Evolutionary conservation across 352 stramenopile species (phyloP), one percentile per base, ranked within the genome.

Genomic region (Thalassiosira exigua): DNA sequence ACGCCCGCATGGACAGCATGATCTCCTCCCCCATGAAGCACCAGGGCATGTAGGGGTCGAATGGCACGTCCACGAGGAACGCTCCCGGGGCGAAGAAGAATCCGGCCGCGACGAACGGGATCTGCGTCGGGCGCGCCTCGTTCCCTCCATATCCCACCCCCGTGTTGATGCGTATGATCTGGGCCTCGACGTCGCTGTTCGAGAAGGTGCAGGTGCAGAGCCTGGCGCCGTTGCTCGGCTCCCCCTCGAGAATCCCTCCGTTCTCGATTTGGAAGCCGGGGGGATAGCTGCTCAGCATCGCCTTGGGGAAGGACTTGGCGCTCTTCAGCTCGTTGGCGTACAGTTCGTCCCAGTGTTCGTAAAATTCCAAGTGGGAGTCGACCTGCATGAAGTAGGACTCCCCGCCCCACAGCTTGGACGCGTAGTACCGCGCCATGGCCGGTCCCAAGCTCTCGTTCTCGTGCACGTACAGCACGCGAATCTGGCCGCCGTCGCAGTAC

Each of bases 11-110:
- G n/a, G 59, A 80, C 1, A 93, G 65, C 54, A 80, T 81, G 44
- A 95, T 95, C 61, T 95, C 91, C 56, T 95, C 91, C 7, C 91
- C 91, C 91, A 95, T 95, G 75, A 95, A 95, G 5, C 93, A 85
- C 76, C 88, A 95, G 14, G 91, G 90, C 66, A 94, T 65, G 52
- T 92, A 94, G 0, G 91, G 90, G 74, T 95, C 91, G 61, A 94
- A 95, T 0, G 89, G 90, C 1, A 94, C 85, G 64, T 94, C 86
- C 1, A 66, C 48, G 0, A 95, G 56, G 56, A 95, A 94, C 27
- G 46, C 69, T 3, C 78, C 75, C 19, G 81, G 70, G 14, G 86
- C 75, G 46, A 95, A 94, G 61, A 95, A 92, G 75, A 94, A 94
- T 21, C 90, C 91, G 41, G 91, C 91, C 9, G 87, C 91, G 52